Evolutionary conservation across 441 rosid species (phyloP).

Genomic region (Eruca vesicaria): DNA sequence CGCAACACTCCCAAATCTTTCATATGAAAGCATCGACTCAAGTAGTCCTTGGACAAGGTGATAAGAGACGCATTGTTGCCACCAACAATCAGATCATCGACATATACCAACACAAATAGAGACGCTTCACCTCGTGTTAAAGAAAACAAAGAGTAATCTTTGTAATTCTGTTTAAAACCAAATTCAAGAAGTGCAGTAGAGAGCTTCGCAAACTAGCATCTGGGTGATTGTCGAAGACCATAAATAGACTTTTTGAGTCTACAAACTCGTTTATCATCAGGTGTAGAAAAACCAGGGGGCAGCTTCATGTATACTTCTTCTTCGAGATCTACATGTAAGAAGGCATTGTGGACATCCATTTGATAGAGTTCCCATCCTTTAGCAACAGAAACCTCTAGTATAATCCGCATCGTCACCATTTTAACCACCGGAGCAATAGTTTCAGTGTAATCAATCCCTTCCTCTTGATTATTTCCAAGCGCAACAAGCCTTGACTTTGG

Average conservation of each 20-base stretch:
- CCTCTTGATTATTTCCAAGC: background rate
- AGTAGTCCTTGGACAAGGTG: rapidly evolving
- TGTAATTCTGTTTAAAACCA: background rate
- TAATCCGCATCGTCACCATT: background rate
- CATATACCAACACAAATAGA: background rate
- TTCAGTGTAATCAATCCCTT: background rate
- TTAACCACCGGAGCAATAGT: background rate
- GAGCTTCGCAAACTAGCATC: background rate
- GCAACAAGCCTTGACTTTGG: background rate
- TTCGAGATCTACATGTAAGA: background rate
- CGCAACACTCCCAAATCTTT: background rate
- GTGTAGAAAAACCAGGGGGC: background rate
- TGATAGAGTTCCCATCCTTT: background rate
- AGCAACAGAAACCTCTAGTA: background rate
- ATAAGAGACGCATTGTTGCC: background rate
- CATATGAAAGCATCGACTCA: background rate
- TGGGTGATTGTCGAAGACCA: background rate
- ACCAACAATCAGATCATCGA: background rate
- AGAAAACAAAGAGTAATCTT: background rate
- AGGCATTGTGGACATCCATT: background rate
- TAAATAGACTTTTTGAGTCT: background rate
- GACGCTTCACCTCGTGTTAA: background rate
- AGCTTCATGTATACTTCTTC: background rate
- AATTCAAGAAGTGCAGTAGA: background rate
- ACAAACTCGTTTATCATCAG: background rate